These are phyloP conservation scores for Ophiostoma sp. DNA, from an alignment of 2,329 filamentous ascomycete genomes.

Conservation along the genomic window DNA sequence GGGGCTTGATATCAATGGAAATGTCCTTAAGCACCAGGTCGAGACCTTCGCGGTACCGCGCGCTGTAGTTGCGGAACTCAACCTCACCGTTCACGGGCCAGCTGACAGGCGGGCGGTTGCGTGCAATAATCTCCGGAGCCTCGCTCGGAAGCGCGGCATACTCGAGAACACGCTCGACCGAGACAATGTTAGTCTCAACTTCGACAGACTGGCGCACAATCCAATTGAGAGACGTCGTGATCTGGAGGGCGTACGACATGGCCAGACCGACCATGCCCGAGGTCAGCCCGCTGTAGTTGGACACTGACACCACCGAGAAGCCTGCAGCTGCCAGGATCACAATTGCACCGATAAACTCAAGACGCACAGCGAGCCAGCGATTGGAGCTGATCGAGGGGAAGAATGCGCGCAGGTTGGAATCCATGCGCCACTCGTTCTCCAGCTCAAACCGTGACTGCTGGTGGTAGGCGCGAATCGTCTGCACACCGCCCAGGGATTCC, in stretches of 20 bases:
- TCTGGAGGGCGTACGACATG: conserved; percentile 96
- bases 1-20: conserved; percentile 84
- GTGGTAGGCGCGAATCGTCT: conserved; percentile 90
- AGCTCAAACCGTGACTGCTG: conserved; percentile 81
- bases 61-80: conserved; percentile 89
- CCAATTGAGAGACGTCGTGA: conserved; percentile 97
- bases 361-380: conserved; percentile 87
- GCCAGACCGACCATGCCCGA: conserved; percentile 80
- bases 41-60: conserved; percentile 81
- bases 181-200: conserved; percentile 99
- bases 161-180: conserved; percentile 93
- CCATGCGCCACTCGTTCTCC: conserved; percentile 96
- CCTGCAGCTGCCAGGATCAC: conserved; percentile 86
- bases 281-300: conserved; percentile 57
- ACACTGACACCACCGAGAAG: conserved; percentile 75
- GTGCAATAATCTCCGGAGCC: conserved; percentile 87
- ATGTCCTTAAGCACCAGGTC: conserved; percentile 92
- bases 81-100: conserved; percentile 90
- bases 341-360: conserved; percentile 91
- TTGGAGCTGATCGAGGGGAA: conserved; percentile 93
- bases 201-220: conserved; percentile 98
- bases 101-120: conserved; percentile 76
- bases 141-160: conserved; percentile 89
- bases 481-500: conserved; percentile 88
- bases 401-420: conserved; percentile 89